Base-by-base conservation (phyloP, 2,329 filamentous ascomycete species). In the Aspergillus neotritici region DNA sequence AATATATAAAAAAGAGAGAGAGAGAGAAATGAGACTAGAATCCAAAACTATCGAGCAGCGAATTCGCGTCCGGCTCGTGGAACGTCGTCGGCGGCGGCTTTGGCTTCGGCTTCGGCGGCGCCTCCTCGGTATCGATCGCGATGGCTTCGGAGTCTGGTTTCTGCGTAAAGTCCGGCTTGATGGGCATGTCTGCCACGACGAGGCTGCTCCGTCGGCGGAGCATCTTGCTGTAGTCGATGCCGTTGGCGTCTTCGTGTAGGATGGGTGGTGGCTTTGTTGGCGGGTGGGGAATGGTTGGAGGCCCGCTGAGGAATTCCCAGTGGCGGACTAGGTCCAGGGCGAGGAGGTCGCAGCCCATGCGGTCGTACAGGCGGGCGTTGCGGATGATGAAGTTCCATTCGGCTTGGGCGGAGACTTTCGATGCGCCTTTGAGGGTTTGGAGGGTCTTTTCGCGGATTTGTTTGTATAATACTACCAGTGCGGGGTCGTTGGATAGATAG, bases 331-430 rank as follows among this genome's bases (percentile, higher is more conserved):
- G 72, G 56, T 94, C 87, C 4, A 97, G 72, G 1, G 90, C 93
- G 0, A 97, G 77, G 7, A 95, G 67, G 64, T 96, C 91, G 60
- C 93, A 94, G 3, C 93, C 91, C 90, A 93, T 96, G 7, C 87
- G 83, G 62, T 86, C 85, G 60, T 90, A 97, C 13, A 93, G 73
- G 41, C 82, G 77, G 12, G 89, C 87, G 41, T 87, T 95, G 55
- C 93, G 87, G 15, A 94, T 71, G 1, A 96, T 82, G 61, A 96
- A 95, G 28, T 86, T 80, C 86, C 87, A 94, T 66, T 96, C 90
- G 4, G 84, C 82, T 49, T 78, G 79, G 0, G 86, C 84, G 2
- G 82, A 83, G 13, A 95, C 77, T 65, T 88, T 87, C 0, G 85
- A 84, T 5, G 87, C 87, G n/a, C 89, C 90, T 28, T 84, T 82